These are phyloP conservation scores for Aphanoascus verrucosus DNA, from an alignment of 2,329 filamentous ascomycete genomes.

Conservation along the genomic window DNA sequence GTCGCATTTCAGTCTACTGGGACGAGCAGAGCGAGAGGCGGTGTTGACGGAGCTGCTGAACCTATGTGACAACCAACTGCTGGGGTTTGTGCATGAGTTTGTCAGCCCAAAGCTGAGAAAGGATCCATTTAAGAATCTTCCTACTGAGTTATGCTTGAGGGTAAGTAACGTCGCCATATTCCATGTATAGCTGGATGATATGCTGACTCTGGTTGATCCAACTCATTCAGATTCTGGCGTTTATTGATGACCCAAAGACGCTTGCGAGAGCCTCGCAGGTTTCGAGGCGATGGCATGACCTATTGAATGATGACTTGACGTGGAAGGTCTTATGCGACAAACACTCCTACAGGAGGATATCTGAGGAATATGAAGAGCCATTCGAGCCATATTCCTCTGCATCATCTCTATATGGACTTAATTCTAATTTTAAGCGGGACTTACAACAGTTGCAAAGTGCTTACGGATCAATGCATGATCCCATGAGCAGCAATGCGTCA, in stretches of 20 bases:
- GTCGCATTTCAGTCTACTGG: constrained; percentile 67
- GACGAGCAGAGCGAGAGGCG: constrained; percentile 63
- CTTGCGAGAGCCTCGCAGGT: constrained; percentile 89
- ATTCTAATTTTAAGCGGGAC: constrained; percentile 7
- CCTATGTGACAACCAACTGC: constrained; percentile 84
- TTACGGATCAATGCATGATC: constrained; percentile 2
- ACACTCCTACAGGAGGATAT: constrained; percentile 65
- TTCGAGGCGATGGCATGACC: constrained; percentile 85
- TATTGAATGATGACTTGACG: constrained; percentile 91
- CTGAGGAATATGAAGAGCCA: constrained; percentile 36
- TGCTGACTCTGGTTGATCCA: neutral
- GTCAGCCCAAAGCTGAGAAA: constrained; percentile 91
- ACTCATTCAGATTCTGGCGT: constrained; percentile 65
- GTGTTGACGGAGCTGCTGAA: constrained; percentile 82
- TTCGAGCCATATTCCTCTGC: constrained; percentile 39
- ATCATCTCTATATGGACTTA: neutral
- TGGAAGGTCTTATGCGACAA: constrained; percentile 98
- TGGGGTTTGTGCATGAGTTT: constrained; percentile 94
- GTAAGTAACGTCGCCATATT: constrained; percentile 42
- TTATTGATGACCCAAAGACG: constrained; percentile 92
- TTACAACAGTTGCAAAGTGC: constrained; percentile 1
- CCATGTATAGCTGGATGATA: neutral
- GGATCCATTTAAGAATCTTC: constrained; percentile 84
- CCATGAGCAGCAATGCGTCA: neutral
- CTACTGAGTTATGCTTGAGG: constrained; percentile 82